Conservation (phyloP, 768 basidiomycete genomes). For the Tylopilus plumbeoviolaceoides region DNA sequence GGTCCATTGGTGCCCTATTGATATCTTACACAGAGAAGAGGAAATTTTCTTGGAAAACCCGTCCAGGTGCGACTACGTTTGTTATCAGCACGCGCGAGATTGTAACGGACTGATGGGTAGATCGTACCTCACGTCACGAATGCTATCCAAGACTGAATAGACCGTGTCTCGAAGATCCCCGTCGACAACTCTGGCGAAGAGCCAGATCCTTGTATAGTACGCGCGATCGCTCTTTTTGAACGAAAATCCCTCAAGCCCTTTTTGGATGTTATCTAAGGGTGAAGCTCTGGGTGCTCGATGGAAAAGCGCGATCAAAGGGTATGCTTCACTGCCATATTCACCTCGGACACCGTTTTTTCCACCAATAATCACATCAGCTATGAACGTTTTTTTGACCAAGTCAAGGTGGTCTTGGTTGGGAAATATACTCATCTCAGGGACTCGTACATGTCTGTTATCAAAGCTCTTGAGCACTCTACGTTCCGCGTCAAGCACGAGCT, state of each 20-base stretch:
- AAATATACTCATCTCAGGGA: slow-evolving; percentile 98
- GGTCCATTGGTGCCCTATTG: slow-evolving; percentile 5
- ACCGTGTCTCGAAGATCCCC: no score
- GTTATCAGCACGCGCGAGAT: neutral
- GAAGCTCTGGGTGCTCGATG: slow-evolving; percentile 65
- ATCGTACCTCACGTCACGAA: no score
- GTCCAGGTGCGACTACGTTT: slow-evolving; percentile 63
- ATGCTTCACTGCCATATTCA: slow-evolving; percentile 20
- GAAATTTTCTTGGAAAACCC: slow-evolving; percentile 93
- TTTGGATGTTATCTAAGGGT: slow-evolving; percentile 35
- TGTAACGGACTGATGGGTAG: no score
- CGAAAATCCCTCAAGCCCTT: no score
- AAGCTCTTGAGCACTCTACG: slow-evolving; percentile 94
- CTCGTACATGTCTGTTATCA: slow-evolving; percentile 97
- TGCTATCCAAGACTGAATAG: no score
- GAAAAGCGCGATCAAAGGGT: slow-evolving; percentile 83
- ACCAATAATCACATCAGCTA: slow-evolving; percentile 50
- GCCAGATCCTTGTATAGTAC: no score
- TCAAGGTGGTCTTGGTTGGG: slow-evolving; percentile 88
- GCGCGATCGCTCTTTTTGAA: no score
- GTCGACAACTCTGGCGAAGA: no score
- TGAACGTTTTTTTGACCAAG: slow-evolving; percentile 86
- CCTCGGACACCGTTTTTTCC: neutral
- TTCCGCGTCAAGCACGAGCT: slow-evolving; percentile 88
- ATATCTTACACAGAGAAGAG: slow-evolving; percentile 51